phyloP scores from a whole-genome alignment of 257 asterid genomes.

The Penstemon barbatus region DNA sequence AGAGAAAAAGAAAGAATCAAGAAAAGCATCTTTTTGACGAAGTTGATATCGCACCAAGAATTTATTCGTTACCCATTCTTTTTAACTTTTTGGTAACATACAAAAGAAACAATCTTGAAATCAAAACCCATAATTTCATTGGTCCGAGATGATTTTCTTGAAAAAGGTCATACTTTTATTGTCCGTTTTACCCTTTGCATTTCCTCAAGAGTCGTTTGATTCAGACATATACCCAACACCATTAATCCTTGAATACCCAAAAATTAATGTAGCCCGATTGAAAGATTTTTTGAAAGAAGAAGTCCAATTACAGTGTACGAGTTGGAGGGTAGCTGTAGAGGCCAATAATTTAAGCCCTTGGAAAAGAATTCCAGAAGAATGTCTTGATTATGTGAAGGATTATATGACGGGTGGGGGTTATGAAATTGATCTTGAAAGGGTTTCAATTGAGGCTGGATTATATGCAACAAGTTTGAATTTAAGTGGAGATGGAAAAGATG shows the following conservation, averaged over 20 bases:
- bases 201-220: constrained; percentile 31
- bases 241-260: constrained; percentile 36
- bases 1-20: no score
- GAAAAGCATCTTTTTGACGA: no score
- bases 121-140: no score
- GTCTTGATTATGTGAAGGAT: constrained; percentile 63
- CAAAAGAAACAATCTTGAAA: no score
- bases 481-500: constrained; percentile 51
- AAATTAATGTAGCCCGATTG: constrained; percentile 34
- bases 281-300: constrained; percentile 32
- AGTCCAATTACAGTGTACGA: constrained; percentile 47
- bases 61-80: no score
- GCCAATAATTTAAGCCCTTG: constrained; percentile 76
- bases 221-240: constrained; percentile 29
- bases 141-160: no score
- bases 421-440: constrained; percentile 53
- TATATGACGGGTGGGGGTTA: constrained; percentile 59
- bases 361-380: constrained; percentile 62
- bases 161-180: not conserved
- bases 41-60: no score
- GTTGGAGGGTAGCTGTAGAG: constrained; percentile 89
- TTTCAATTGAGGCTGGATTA: constrained; percentile 46
- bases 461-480: constrained; percentile 51
- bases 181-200: constrained; percentile 35
- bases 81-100: no score